Base-by-base conservation (phyloP, 169 alveolate species). In the Ichthyophthirius multifiliis region DNA sequence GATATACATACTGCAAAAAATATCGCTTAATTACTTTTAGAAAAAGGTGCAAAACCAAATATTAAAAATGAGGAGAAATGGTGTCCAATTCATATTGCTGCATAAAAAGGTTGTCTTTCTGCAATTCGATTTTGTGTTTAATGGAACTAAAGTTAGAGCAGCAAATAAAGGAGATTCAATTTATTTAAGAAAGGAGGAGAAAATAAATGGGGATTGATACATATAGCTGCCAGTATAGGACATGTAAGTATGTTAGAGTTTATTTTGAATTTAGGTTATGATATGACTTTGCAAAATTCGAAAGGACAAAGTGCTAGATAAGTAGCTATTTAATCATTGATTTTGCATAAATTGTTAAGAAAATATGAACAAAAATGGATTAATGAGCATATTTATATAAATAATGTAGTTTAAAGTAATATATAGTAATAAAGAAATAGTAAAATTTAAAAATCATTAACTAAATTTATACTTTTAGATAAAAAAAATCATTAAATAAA, bases 21-120 rank as follows among this genome's bases (percentile, higher is more conserved):
- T 27, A 55, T 55, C 23, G 35, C 71, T 2, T 27, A 55, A 23
- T 23, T 55, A 55, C 39, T 55, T 0, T 55, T 55, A 27, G 71
- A 55, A 27, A 10, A 55, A 12, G 71, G 71, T 10, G 71, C 71
- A 15, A 55, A 55, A 6, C 71, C 71, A 27, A 55, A 55, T 55
- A 27, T 34, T 7, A 55, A 39, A 27, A 55, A 55, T 55, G 31
- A 55, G 16, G 71, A 55, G 16, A 39, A 39, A 6, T 55, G 71
- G 71, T 55, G 71, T 23, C 71, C 71, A 27, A 55, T 55, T 5
- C 71, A 55, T 6, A 27, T 55, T n/a, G 71, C 71, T 27, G 71
- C 71, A 4, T 27, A 27, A 55, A 55, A 55, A 23, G 71, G 71
- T 27, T 55, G 43, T 27, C 39, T 55, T 20, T 27, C 43, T 55